Evolutionary conservation across 108 stramenopile species (phyloP), one percentile per base, ranked within the genome.

Genomic region (Nannochloropsis salina): DNA sequence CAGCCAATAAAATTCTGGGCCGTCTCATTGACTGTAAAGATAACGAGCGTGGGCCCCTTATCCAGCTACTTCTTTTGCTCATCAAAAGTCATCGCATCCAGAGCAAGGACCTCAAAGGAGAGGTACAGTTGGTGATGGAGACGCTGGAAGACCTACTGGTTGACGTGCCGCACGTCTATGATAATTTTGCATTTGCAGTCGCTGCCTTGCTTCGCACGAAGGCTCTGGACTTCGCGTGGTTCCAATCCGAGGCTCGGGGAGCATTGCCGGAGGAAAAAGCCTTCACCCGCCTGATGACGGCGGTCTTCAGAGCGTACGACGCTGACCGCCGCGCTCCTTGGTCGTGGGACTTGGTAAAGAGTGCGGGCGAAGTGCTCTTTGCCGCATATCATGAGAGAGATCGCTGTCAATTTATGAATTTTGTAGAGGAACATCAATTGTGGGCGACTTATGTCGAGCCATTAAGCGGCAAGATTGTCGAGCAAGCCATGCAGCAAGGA

Each of bases 371-470:
- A 3, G 61, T 74, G 61, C n/a, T 74, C 20, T 74, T 74, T 74
- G 61, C n/a, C n/a, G 61, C 61, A n/a, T 74, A 74, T 74, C 61
- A n/a, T 2, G 8, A 74, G 15, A 3, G 2, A n/a, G n/a, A 74
- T 74, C 4, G 4, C 4, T n/a, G n/a, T 15, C 20, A n/a, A n/a
- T 74, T 74, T 74, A 74, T 74, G 61, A n/a, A 74, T 74, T 74
- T 74, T n/a, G 61, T 74, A n/a, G 61, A 74, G 2, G n/a, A 74
- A n/a, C 61, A 74, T 74, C 61, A 74, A n/a, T n/a, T 74, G 61
- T 74, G 61, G 61, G 61, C 61, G 20, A 74, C 61, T 15, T 74
- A 74, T 74, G 61, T 74, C 61, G 61, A 74, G n/a, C 61, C 61
- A n/a, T 74, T 74, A n/a, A 74, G 61, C n/a, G 61, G 20, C 61